Evolutionary conservation across 768 basidiomycete species (phyloP).

Genomic region (Tricholoma matsutake): DNA sequence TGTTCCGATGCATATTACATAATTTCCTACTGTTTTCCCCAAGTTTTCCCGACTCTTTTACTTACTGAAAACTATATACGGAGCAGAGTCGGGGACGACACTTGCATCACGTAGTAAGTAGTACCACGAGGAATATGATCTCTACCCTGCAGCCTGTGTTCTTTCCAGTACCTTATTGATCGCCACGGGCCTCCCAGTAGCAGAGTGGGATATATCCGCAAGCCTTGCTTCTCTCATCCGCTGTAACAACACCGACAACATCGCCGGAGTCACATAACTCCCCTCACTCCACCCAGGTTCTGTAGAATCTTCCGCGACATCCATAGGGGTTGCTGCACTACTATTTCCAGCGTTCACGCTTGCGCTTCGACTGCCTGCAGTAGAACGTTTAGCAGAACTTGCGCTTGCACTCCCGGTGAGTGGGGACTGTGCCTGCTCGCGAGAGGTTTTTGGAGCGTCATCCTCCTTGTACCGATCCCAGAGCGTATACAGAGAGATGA

Average conservation of each 20-base stretch:
- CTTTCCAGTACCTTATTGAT: conserved; percentile 76
- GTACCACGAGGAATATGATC: neutral
- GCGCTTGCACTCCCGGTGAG: conserved; percentile 18
- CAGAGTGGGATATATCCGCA: conserved; percentile 51
- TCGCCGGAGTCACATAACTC: conserved; percentile 51
- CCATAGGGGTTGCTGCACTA: conserved; percentile 29
- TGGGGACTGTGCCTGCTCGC: conserved; percentile 27
- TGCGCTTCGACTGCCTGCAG: conserved; percentile 17
- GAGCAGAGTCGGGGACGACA: no score
- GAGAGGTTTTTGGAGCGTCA: conserved; percentile 25
- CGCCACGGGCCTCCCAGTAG: conserved; percentile 47
- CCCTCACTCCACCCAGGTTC: conserved; percentile 21
- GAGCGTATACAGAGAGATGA: conserved; percentile 82
- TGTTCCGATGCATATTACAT: no score
- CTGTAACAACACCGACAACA: conserved; percentile 53
- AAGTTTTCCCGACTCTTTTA: no score
- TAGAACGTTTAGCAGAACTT: conserved; percentile 27
- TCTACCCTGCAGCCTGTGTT: conserved; percentile 58
- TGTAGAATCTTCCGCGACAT: conserved; percentile 16
- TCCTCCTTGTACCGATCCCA: conserved; percentile 86
- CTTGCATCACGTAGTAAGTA: no score
- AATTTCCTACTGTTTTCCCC: no score
- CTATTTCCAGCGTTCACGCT: conserved; percentile 9
- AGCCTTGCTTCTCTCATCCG: conserved; percentile 67
- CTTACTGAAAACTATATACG: no score